Evolutionary conservation across 371 early-diverging fungal genomes (phyloP).

Genomic region (Mortierella sp.): DNA sequence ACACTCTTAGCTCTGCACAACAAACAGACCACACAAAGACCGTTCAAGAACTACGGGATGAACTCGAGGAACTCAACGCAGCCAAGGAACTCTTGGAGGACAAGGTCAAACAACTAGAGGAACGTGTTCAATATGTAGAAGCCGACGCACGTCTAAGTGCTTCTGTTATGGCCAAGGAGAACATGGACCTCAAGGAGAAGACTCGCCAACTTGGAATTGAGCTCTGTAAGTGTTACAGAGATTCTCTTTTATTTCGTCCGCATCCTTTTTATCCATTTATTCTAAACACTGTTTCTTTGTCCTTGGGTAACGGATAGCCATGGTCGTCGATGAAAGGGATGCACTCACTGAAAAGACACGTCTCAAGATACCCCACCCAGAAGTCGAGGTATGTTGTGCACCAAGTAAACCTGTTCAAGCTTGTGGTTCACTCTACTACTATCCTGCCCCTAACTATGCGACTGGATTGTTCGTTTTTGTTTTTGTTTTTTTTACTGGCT

Average conservation of each 20-base stretch:
- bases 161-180: slow-evolving; percentile 31
- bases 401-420: too few relatives aligned
- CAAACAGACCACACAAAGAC: neutral
- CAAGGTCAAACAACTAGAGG: slow-evolving; percentile 36
- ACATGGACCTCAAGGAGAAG: slow-evolving; percentile 44
- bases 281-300: neutral
- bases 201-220: slow-evolving; percentile 41
- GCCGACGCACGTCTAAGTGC: slow-evolving; percentile 40
- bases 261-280: neutral
- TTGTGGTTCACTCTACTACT: too few relatives aligned
- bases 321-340: slow-evolving; percentile 35
- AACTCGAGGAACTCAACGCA: slow-evolving; percentile 26
- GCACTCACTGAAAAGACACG: slow-evolving; percentile 20
- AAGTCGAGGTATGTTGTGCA: slow-evolving; percentile 17
- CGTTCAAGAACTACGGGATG: slow-evolving; percentile 30
- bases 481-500: too few relatives aligned
- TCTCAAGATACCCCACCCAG: slow-evolving; percentile 8
- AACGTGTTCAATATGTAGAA: slow-evolving; percentile 38
- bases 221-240: slow-evolving; percentile 30
- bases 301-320: slow-evolving; percentile 12
- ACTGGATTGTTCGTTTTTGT: too few relatives aligned
- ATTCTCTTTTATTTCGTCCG: neutral
- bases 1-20: neutral
- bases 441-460: too few relatives aligned
- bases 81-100: slow-evolving; percentile 19